A percentile compares a stretch with the other conserved stretches of the same genome.
Evolutionary conservation across 2,329 filamentous ascomycete species (phyloP).

Genomic region (Phialophora tarda): DNA sequence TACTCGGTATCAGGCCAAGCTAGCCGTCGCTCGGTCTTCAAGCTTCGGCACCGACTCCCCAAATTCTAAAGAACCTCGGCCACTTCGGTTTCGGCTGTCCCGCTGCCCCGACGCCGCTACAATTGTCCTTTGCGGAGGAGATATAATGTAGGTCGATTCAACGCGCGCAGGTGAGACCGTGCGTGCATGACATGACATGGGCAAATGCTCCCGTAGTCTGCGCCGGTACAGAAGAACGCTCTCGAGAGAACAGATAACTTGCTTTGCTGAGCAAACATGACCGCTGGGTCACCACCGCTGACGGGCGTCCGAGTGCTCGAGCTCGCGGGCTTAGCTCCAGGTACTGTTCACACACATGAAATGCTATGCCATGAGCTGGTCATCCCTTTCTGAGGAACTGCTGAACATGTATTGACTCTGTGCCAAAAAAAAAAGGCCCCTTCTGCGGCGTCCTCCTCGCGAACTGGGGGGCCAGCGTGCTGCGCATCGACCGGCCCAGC

Average conservation of each 20-base stretch:
- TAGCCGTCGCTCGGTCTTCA: no score
- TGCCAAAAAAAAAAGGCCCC: conserved; percentile 62
- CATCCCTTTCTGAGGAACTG: no score
- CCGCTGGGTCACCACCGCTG: conserved; percentile 52
- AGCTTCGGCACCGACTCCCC: not conserved
- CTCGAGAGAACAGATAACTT: not conserved
- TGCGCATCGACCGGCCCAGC: conserved; percentile 76
- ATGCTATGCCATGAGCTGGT: not conserved
- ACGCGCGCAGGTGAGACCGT: not conserved
- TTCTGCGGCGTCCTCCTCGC: conserved; percentile 88
- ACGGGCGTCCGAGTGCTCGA: conserved; percentile 67
- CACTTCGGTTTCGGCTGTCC: conserved; percentile 9
- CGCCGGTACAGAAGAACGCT: not conserved
- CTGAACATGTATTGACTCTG: not conserved
- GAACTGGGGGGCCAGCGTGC: conserved; percentile 84
- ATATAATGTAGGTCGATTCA: not conserved
- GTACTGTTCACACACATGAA: conserved; percentile 46
- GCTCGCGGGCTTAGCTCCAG: conserved; percentile 69
- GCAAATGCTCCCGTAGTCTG: not conserved
- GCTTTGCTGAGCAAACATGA: conserved; percentile 27
- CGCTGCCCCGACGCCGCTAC: not conserved
- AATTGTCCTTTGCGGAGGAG: not conserved
- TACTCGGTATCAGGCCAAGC: no score
- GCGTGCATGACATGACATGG: not conserved
- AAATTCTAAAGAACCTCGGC: conserved; percentile 4